Evolutionary conservation across 2,329 filamentous ascomycete species (phyloP).

Genomic region (Sclerotiophoma versabilis): DNA sequence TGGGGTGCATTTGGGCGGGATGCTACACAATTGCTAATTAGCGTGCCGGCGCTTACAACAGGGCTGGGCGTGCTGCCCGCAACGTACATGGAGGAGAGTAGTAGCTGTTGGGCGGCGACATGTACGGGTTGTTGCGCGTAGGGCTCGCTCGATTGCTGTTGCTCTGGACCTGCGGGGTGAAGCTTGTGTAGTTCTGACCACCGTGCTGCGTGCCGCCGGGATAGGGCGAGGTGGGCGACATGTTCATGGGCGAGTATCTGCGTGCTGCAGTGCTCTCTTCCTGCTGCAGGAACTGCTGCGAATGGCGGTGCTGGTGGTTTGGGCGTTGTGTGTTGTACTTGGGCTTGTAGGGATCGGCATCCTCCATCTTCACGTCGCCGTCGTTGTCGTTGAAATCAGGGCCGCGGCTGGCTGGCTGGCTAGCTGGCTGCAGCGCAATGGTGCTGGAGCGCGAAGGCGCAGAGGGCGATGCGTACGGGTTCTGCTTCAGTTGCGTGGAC

Average conservation of each 20-base stretch:
- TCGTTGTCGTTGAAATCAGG: slow-evolving; percentile 53
- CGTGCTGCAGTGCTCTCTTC: slow-evolving; percentile 85
- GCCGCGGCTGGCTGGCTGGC: slow-evolving; percentile 35
- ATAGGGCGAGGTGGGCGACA: slow-evolving; percentile 83
- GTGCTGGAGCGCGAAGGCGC: slow-evolving; percentile 16
- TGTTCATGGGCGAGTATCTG: slow-evolving; percentile 95
- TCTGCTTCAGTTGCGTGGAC: slow-evolving; percentile 45
- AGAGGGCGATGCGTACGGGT: slow-evolving; percentile 37
- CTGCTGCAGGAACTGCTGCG: slow-evolving; percentile 72
- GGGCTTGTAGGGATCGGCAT: slow-evolving; percentile 83
- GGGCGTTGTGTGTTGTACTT: slow-evolving; percentile 81
- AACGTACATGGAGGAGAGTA: slow-evolving; percentile 65
- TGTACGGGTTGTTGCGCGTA: slow-evolving; percentile 68
- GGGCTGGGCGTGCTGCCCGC: slow-evolving; percentile 9
- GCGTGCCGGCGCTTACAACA: slow-evolving; percentile 24
- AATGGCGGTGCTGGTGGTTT: slow-evolving; percentile 77
- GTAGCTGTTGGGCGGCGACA: slow-evolving; percentile 64
- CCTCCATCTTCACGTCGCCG: slow-evolving; percentile 74
- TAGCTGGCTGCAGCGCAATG: slow-evolving; percentile 26
- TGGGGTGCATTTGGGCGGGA: slow-evolving; percentile 67
- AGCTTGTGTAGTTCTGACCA: slow-evolving; percentile 51
- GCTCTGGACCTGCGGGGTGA: slow-evolving; percentile 50
- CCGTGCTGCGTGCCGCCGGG: slow-evolving; percentile 65
- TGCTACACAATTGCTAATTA: slow-evolving; percentile 41
- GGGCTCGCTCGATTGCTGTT: slow-evolving; percentile 77